phyloP scores from a whole-genome alignment of 2,329 filamentous ascomycete species.

The Neofusicoccum sp. region DNA sequence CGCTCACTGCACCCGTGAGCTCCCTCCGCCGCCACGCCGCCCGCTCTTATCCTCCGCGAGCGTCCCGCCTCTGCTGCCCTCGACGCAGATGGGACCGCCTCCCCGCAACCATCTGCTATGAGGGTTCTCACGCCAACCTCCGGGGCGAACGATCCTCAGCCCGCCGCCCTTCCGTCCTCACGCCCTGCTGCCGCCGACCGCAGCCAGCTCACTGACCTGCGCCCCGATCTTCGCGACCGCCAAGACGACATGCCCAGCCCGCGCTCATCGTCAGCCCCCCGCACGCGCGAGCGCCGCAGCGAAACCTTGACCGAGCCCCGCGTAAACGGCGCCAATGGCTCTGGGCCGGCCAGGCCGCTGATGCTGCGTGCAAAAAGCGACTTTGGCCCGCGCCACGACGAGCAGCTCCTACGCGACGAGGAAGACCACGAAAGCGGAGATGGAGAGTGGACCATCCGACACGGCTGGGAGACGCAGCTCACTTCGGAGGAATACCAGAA shows the following conservation, averaged over 20 bases:
- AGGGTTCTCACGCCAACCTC: constrained; percentile 19
- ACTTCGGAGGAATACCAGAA: constrained; percentile 88
- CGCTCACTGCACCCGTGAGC: constrained; percentile 3
- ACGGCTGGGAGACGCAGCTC: constrained; percentile 92
- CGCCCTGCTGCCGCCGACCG: background rate
- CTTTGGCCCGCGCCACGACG: constrained; percentile 46
- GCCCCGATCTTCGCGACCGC: background rate
- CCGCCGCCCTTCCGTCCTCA: background rate
- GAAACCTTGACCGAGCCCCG: constrained; percentile 4
- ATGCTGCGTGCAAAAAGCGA: constrained; percentile 57
- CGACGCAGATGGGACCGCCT: constrained; percentile 9
- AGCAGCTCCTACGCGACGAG: constrained; percentile 35
- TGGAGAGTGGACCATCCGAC: constrained; percentile 64
- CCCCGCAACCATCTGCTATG: constrained; percentile 2
- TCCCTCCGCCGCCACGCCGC: background rate
- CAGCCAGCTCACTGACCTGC: background rate
- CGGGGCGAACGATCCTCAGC: constrained; percentile 11
- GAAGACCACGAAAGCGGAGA: constrained; percentile 45
- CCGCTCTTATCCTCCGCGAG: background rate
- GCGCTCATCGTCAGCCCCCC: constrained; percentile 16
- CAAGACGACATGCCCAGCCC: constrained; percentile 3
- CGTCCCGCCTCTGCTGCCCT: background rate
- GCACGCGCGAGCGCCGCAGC: constrained; percentile 10
- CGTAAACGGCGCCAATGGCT: constrained; percentile 12
- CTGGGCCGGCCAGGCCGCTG: constrained; percentile 30